phyloP scores from a whole-genome alignment of 2,329 filamentous ascomycete species.

The Neophaeococcomyces mojaviensis region DNA sequence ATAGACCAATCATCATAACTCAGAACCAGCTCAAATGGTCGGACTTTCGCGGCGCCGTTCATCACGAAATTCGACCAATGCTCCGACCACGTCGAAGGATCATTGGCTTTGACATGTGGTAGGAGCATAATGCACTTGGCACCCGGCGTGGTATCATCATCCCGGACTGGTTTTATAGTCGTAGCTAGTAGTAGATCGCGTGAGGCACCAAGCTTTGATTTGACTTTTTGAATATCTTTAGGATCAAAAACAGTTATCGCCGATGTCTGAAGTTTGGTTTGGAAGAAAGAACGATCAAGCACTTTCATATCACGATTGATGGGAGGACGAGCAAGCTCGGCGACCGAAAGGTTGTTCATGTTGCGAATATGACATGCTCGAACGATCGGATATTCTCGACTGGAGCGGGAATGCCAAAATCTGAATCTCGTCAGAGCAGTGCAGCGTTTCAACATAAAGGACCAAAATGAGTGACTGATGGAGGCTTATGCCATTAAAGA shows the following conservation, averaged over 20 bases:
- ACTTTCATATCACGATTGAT: conserved; percentile 69
- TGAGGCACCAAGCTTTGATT: conserved; percentile 57
- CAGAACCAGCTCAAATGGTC: conserved; percentile 68
- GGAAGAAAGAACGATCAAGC: conserved; percentile 78
- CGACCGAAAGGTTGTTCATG: conserved; percentile 22
- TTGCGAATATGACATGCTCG: conserved; percentile 9
- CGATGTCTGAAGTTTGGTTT: conserved; percentile 64
- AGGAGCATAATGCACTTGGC: conserved; percentile 34
- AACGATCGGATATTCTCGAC: background rate
- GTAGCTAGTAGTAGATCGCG: conserved; percentile 60
- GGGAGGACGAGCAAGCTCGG: conserved; percentile 65
- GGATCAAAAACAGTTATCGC: conserved; percentile 71
- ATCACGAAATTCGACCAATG: conserved; percentile 62
- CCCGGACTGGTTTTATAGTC: conserved; percentile 54
- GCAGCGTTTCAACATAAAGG: background rate
- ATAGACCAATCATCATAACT: conserved; percentile 85
- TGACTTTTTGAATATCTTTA: conserved; percentile 65
- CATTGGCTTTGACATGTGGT: conserved; percentile 32
- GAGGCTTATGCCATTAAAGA: too few species aligned
- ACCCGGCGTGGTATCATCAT: conserved; percentile 34
- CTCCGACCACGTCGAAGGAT: conserved; percentile 67
- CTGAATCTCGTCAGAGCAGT: background rate
- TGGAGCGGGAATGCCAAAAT: too few species aligned
- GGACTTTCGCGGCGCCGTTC: conserved; percentile 59
- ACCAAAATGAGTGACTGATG: too few species aligned